phyloP scores from a whole-genome alignment of 2,329 filamentous ascomycete genomes.

The Curvularia lunata region DNA sequence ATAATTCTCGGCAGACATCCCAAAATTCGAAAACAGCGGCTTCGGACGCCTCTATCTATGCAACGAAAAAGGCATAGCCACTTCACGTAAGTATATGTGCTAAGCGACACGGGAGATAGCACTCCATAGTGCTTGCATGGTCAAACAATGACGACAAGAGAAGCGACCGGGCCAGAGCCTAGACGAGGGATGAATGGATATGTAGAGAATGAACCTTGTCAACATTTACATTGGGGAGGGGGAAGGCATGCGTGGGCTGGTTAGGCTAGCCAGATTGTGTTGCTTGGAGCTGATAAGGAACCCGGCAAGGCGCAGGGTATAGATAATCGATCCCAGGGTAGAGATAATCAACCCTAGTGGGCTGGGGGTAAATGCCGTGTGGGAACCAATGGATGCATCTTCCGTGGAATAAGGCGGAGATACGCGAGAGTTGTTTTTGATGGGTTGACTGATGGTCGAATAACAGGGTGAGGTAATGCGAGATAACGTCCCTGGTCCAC shows the following conservation, averaged over 20 bases:
- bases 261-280: slow-evolving; percentile 14
- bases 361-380: slow-evolving; percentile 16
- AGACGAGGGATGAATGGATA: not conserved
- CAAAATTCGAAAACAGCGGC: not conserved
- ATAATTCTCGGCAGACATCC: slow-evolving; percentile 1
- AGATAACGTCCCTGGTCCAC: slow-evolving; percentile 4
- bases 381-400: slow-evolving; percentile 16
- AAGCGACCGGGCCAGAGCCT: not conserved
- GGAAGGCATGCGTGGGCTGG: slow-evolving; percentile 8
- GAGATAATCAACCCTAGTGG: slow-evolving; percentile 12
- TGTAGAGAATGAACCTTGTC: slow-evolving; percentile 7
- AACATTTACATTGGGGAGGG: slow-evolving; percentile 9
- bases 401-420: slow-evolving; percentile 12
- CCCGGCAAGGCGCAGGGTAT: not conserved
- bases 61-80: not conserved
- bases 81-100: slow-evolving; percentile 22
- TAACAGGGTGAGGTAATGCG: slow-evolving; percentile 23
- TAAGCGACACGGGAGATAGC: slow-evolving; percentile 25
- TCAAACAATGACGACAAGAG: not conserved
- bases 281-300: slow-evolving; percentile 20
- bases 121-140: not conserved
- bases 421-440: slow-evolving; percentile 14
- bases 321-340: slow-evolving; percentile 14
- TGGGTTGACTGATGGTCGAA: slow-evolving; percentile 7
- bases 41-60: slow-evolving; percentile 20